Conservation (phyloP, 2,329 filamentous ascomycete genomes). For the Fusarium buharicum region DNA sequence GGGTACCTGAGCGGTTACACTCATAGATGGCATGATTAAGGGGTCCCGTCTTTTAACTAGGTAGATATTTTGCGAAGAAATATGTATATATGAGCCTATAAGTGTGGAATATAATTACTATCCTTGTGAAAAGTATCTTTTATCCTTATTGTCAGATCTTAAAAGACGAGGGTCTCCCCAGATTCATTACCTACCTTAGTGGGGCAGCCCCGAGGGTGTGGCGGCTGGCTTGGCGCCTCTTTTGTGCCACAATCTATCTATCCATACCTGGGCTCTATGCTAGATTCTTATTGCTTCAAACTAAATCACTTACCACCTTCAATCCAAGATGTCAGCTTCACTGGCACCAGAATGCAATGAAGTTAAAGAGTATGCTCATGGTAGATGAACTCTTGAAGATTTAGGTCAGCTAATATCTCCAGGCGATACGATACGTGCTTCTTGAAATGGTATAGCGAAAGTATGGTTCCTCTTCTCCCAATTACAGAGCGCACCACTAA, state of each 20-base stretch:
- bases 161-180: no score
- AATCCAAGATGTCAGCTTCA: slow-evolving; percentile 82
- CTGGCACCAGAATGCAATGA: slow-evolving; percentile 95
- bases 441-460: slow-evolving; percentile 99
- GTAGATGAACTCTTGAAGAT: fast-evolving
- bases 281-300: slow-evolving; percentile 36
- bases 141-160: no score
- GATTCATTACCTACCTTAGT: not conserved
- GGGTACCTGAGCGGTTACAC: not conserved
- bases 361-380: slow-evolving; percentile 81
- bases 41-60: no score
- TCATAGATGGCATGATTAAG: not conserved
- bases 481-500: slow-evolving; percentile 30
- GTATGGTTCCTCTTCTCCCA: slow-evolving; percentile 62
- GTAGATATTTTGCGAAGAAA: no score
- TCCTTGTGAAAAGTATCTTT: no score
- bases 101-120: no score
- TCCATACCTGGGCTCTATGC: slow-evolving; percentile 12
- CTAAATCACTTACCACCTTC: slow-evolving; percentile 15
- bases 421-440: slow-evolving; percentile 98
- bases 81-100: no score
- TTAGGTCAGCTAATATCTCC: slow-evolving; percentile 1
- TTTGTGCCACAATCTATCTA: no score
- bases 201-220: slow-evolving; percentile 14
- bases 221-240: slow-evolving; percentile 25